phyloP scores from a whole-genome alignment of 352 stramenopile species.

The Pythium pectinolyticum region DNA sequence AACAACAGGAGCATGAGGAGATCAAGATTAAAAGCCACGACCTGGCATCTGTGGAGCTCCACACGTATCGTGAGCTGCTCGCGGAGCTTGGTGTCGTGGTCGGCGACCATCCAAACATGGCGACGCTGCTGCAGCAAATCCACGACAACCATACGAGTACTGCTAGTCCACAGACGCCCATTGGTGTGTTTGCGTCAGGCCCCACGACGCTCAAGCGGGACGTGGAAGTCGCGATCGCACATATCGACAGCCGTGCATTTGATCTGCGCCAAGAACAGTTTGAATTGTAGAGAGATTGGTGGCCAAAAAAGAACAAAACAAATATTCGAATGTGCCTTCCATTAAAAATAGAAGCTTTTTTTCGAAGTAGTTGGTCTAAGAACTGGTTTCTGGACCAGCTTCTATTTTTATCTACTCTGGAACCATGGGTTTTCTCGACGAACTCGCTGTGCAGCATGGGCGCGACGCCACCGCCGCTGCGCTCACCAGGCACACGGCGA shows the following conservation, averaged over 20 bases:
- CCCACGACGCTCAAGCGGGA: constrained; percentile 20
- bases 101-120: constrained; percentile 16
- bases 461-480: no score
- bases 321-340: no score
- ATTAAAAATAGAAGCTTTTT: no score
- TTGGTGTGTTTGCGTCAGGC: constrained; percentile 21
- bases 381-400: no score
- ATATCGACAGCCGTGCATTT: constrained; percentile 6
- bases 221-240: constrained; percentile 1
- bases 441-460: no score
- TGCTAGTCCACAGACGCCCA: not conserved
- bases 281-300: constrained; percentile 12
- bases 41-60: not conserved
- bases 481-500: no score
- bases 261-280: constrained; percentile 25
- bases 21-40: not conserved
- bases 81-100: constrained; percentile 6
- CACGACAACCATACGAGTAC: not conserved
- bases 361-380: no score
- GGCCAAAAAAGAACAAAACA: no score
- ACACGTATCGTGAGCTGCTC: constrained; percentile 20
- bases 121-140: constrained; percentile 7
- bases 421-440: no score
- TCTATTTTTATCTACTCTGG: no score
- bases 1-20: not conserved